Evolutionary conservation across 345 rosid species (phyloP).

Genomic region (Ailanthus altissimus): DNA sequence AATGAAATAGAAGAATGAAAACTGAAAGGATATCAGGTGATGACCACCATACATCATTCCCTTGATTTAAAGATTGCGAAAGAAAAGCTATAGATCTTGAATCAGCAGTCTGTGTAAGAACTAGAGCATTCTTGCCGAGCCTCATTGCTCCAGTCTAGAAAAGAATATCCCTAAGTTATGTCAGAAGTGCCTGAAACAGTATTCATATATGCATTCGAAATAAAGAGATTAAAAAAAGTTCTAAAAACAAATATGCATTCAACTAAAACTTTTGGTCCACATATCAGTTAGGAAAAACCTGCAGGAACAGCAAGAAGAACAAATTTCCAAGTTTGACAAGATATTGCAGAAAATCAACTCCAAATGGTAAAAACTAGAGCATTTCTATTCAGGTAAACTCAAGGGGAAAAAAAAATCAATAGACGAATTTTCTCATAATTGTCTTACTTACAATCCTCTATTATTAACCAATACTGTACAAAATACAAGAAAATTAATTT

Average conservation of each 20-base stretch:
- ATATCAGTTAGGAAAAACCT: not conserved
- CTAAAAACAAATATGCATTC: not conserved
- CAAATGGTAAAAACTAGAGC: not conserved
- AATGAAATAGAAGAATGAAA: not conserved
- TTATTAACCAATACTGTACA: not conserved
- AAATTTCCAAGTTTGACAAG: not conserved
- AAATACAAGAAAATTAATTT: not conserved
- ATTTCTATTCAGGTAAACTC: not conserved
- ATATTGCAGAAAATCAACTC: not conserved
- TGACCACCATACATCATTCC: slow-evolving; percentile 31
- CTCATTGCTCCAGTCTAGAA: slow-evolving; percentile 43
- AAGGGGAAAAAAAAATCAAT: not conserved
- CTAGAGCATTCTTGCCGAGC: slow-evolving; percentile 40
- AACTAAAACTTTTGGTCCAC: not conserved
- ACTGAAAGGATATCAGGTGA: not conserved
- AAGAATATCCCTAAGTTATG: slow-evolving; percentile 7
- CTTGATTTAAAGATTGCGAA: slow-evolving; percentile 41
- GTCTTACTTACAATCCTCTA: not conserved
- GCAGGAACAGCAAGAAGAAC: not conserved
- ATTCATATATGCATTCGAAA: not conserved
- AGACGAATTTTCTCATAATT: not conserved
- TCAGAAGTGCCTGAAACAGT: not conserved
- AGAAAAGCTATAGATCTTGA: slow-evolving; percentile 46
- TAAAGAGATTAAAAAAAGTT: not conserved
- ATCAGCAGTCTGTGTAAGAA: slow-evolving; percentile 39